Base-by-base conservation (phyloP, 2,329 filamentous ascomycete species). In the Sporothrix brasiliensis region DNA sequence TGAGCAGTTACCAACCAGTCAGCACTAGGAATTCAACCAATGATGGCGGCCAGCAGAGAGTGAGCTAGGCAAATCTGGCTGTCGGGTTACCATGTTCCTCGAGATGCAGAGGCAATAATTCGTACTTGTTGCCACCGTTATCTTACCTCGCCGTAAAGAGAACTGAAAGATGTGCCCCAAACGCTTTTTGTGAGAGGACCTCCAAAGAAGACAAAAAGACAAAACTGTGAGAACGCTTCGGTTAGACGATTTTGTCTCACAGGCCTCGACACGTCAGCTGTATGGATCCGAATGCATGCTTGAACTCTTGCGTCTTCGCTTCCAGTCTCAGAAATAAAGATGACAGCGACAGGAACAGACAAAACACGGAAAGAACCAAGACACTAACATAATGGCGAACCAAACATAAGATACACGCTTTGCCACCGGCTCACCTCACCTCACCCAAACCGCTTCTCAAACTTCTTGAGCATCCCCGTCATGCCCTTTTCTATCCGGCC, bases 401-500 rank as follows among this genome's bases (percentile, higher is more conserved):
- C 24, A 24, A 24, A 24, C 24, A 24, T 2, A 21, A 67, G 16
- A 39, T 30, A 41, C 6, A 41, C 16, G 27, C 3, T 30, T 30
- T 4, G 2, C 27, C 27, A 30, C 27, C 27, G 27, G 27, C 27
- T 24, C 24, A 24, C 27, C 3, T 14, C 60, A 34, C 34, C 24
- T 30, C 70, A 88, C 0, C 84, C 85, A 80, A 90, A 89, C 77
- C 88, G 91, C 87, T 92, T 92, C 81, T 93, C 91, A 79, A 93
- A 85, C 81, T 89, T 92, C 85, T 90, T 92, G 74, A 93, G 79
- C 83, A 93, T 89, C 7, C 89, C 88, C 39, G 87, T 86, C 4
- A 93, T 86, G 0, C 90, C 89, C 78, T 88, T 88, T 80, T 93
- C 91, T 47, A 93, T 75, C 75, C 87, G 84, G 39, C 87, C 88